phyloP scores from a whole-genome alignment of 116 monocot genomes.

The Posidonia oceanica region DNA sequence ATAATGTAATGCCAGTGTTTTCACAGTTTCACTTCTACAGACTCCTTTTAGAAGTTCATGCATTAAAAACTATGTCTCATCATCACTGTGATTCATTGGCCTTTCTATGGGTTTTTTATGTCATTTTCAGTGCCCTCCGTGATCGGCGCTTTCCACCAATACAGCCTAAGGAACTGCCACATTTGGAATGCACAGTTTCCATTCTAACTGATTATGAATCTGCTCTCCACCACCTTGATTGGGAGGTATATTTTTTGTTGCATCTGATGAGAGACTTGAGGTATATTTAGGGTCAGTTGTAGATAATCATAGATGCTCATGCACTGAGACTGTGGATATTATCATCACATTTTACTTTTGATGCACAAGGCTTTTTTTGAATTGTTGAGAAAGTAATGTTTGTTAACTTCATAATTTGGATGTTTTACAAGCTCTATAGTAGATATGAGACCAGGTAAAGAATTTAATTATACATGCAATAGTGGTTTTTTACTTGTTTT shows the following conservation, averaged over 20 bases:
- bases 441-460: too few relatives aligned
- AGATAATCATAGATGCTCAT: background rate
- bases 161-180: slow-evolving; percentile 79
- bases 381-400: too few relatives aligned
- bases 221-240: slow-evolving; percentile 81
- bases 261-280: background rate
- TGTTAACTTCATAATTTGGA: too few relatives aligned
- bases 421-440: too few relatives aligned
- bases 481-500: too few relatives aligned
- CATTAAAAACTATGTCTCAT: too few relatives aligned
- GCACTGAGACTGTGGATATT: background rate
- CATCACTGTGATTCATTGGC: too few relatives aligned
- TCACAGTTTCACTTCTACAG: background rate
- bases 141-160: slow-evolving; percentile 87
- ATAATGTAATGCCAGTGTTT: too few relatives aligned
- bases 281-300: background rate
- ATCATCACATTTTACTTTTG: too few relatives aligned
- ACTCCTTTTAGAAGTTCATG: background rate
- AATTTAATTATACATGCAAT: too few relatives aligned
- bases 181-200: slow-evolving; percentile 93
- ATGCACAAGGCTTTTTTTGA: too few relatives aligned
- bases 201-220: slow-evolving; percentile 80
- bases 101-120: background rate
- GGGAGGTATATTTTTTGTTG: slow-evolving; percentile 61
- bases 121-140: slow-evolving; percentile 60